Base-by-base conservation (phyloP, 352 stramenopile genomes). In the Phytophthora palmivora region DNA sequence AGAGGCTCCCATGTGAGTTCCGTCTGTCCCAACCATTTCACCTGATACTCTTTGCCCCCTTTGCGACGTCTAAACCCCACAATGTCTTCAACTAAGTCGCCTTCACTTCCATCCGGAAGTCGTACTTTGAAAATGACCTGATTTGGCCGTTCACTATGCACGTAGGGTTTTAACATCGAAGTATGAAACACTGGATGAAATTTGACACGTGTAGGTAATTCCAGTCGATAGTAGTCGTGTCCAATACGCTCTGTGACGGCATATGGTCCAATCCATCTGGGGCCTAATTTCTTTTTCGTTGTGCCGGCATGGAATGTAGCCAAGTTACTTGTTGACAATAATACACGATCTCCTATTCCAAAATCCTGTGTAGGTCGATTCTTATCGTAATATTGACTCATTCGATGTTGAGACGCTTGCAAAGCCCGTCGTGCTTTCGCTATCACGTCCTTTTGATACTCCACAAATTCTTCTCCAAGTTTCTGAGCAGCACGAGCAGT, bases 211-310 rank as follows among this genome's bases (percentile, higher is more conserved):
- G 50, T 32, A 11, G 37, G 49, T 10, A 58, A 9, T 14, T 47
- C 2, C 10, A 58, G 10, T 30, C 26, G 21, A 8, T 48, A 49
- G 22, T 58, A 36, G 19, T 42, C 28, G 24, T 48, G 38, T 0
- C 38, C 38, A 21, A 48, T 11, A 11, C 19, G 26, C 24, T 49
- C 28, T 19, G 28, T 14, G 1, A 58, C 37, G 2, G 0, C 4
- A 16, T 49, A 57, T 1, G 49, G 49, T 0, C 36, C 36, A n/a
- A 57, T 46, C 62, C 98, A 97, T 76, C 89, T 14, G 6, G 43
- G 22, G 22, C 43, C 43, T 15, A 49, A 12, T 22, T 49, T 49
- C 14, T 36, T 37, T 7, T 49, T 48, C 2, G 42, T 48, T 14
- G 43, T 49, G 0, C 43, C 12, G 4, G 38, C 18, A 21, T 28